Evolutionary conservation across 805 yeast species (phyloP).

Genomic region (Hanseniaspora lindneri): DNA sequence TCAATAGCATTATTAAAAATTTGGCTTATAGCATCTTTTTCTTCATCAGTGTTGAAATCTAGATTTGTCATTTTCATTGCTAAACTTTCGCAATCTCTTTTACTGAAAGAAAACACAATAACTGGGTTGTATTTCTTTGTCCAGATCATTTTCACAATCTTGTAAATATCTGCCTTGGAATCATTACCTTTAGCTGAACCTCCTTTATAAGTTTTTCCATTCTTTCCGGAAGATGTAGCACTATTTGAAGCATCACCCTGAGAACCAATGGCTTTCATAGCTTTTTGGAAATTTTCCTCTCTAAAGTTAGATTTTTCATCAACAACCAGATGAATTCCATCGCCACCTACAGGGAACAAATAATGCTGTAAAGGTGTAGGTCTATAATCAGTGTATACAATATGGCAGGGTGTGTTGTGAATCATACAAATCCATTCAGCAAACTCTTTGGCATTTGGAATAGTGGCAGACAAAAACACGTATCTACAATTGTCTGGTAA

Average conservation of each 20-base stretch:
- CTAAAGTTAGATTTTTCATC: conserved; percentile 94
- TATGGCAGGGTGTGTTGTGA: conserved; percentile 94
- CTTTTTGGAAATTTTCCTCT: conserved; percentile 96
- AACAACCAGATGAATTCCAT: conserved; percentile 92
- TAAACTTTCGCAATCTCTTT: conserved; percentile 88
- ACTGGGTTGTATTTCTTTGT: conserved; percentile 93
- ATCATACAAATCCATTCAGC: conserved; percentile 97
- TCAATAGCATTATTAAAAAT: conserved; percentile 85
- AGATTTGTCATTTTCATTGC: conserved; percentile 93
- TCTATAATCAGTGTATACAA: conserved; percentile 95
- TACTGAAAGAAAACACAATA: conserved; percentile 94
- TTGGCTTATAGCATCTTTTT: conserved; percentile 78
- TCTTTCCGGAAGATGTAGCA: conserved; percentile 47
- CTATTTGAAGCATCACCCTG: conserved; percentile 69
- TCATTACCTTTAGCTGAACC: conserved; percentile 50
- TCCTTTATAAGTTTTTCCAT: conserved; percentile 76
- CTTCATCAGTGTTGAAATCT: conserved; percentile 89
- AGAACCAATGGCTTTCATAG: conserved; percentile 81
- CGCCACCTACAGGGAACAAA: conserved; percentile 95
- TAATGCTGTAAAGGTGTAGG: conserved; percentile 98
- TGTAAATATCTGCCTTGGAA: conserved; percentile 74
- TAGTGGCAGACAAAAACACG: conserved; percentile 88
- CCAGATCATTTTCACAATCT: conserved; percentile 97
- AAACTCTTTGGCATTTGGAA: conserved; percentile 95
- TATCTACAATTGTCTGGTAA: conserved; percentile 93